These are phyloP conservation scores for Aspergillus diversus DNA, from an alignment of 495 filamentous ascomycete species.

Conservation along the genomic window DNA sequence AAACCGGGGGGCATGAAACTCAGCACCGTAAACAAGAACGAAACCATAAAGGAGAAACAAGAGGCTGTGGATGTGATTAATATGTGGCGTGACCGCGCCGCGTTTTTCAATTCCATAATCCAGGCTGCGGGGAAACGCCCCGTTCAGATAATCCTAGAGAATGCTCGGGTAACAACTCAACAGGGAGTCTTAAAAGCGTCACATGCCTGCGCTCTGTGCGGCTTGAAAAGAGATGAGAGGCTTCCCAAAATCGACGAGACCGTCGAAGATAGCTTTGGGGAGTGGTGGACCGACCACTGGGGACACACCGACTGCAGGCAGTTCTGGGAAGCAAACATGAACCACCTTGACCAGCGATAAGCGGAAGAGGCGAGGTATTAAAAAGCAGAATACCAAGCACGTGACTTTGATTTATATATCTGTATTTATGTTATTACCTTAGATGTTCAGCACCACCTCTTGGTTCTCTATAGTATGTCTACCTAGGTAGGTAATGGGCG, in stretches of 20 bases:
- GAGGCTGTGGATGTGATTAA: constrained; percentile 79
- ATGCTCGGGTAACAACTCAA: constrained; percentile 58
- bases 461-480: neutral
- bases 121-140: constrained; percentile 39
- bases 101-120: constrained; percentile 44
- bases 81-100: constrained; percentile 62
- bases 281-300: constrained; percentile 96
- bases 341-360: constrained; percentile 66
- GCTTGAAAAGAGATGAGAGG: constrained; percentile 83
- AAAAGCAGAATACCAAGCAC: too few relatives aligned
- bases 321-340: constrained; percentile 82
- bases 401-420: too few relatives aligned
- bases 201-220: constrained; percentile 85
- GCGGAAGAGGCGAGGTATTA: neutral
- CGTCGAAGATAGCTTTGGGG: constrained; percentile 87
- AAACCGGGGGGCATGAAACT: constrained; percentile 86
- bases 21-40: constrained; percentile 74
- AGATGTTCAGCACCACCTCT: neutral
- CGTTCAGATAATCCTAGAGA: constrained; percentile 71
- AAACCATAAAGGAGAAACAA: constrained; percentile 81
- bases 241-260: constrained; percentile 72
- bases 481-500: neutral
- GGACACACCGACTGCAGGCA: constrained; percentile 76
- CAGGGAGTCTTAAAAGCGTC: constrained; percentile 70
- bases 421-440: neutral